phyloP scores from a whole-genome alignment of 2,329 filamentous ascomycete species.

The Colletotrichum godetiae region DNA sequence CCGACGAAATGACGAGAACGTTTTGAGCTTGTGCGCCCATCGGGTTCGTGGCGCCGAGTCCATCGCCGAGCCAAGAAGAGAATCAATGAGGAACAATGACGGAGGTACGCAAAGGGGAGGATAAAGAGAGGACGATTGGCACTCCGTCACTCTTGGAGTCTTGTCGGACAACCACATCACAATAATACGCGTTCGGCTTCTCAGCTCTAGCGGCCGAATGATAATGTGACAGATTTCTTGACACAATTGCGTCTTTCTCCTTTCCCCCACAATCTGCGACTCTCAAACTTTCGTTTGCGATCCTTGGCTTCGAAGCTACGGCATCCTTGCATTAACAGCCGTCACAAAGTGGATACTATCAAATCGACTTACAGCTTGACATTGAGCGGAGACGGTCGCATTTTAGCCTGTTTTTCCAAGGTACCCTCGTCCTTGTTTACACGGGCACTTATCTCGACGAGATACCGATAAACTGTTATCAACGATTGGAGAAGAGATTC shows the following conservation, averaged over 20 bases:
- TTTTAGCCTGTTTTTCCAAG: too few relatives aligned
- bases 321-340: neutral
- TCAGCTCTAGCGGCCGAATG: conserved; percentile 26
- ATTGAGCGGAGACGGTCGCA: too few relatives aligned
- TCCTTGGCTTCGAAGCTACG: neutral
- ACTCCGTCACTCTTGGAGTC: neutral
- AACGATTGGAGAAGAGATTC: too few relatives aligned
- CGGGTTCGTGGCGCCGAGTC: too few relatives aligned
- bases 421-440: too few relatives aligned
- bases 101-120: neutral
- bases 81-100: neutral
- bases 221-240: neutral
- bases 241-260: neutral
- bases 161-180: neutral
- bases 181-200: neutral
- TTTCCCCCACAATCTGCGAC: neutral
- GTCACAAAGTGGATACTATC: neutral
- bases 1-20: too few relatives aligned
- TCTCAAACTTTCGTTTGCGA: neutral
- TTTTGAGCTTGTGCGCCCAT: neutral
- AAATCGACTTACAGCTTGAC: neutral
- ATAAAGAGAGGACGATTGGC: neutral
- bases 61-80: neutral
- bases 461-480: too few relatives aligned
- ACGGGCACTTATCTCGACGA: too few relatives aligned